Evolutionary conservation across 768 basidiomycete genomes (phyloP).

Genomic region (Kwoniella mangroviensis): DNA sequence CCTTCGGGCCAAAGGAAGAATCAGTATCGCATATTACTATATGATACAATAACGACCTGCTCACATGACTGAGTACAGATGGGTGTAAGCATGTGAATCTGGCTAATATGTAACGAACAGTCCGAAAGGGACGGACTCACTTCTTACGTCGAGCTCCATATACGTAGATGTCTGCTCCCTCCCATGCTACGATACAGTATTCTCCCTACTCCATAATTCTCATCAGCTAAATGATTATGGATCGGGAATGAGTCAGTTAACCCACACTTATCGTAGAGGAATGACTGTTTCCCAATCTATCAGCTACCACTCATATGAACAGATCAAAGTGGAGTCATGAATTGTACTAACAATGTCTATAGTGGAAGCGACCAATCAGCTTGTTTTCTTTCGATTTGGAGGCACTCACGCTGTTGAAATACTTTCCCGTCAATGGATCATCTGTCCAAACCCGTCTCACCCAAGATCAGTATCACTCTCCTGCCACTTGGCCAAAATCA

Average conservation of each 20-base stretch:
- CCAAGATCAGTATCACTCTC: neutral
- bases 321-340: neutral
- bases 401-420: slow-evolving; percentile 26
- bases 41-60: neutral
- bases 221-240: too few relatives aligned
- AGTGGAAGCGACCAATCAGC: neutral
- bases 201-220: slow-evolving; percentile 34
- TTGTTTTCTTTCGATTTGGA: neutral
- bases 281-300: slow-evolving; percentile 23
- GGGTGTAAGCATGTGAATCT: too few relatives aligned
- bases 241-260: neutral
- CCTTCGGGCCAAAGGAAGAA: slow-evolving; percentile 18
- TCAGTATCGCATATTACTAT: neutral
- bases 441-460: neutral
- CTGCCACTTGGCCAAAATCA: neutral
- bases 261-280: slow-evolving; percentile 32
- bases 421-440: slow-evolving; percentile 9
- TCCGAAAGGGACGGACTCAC: slow-evolving; percentile 24
- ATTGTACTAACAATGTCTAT: slow-evolving; percentile 25
- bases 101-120: too few relatives aligned
- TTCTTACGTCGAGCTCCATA: slow-evolving; percentile 44
- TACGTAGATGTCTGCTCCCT: slow-evolving; percentile 43
- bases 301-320: neutral
- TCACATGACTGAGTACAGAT: slow-evolving; percentile 20
- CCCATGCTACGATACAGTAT: slow-evolving; percentile 40